These are phyloP conservation scores for Xylaria curta DNA, from an alignment of 495 filamentous ascomycete genomes.

Conservation along the genomic window DNA sequence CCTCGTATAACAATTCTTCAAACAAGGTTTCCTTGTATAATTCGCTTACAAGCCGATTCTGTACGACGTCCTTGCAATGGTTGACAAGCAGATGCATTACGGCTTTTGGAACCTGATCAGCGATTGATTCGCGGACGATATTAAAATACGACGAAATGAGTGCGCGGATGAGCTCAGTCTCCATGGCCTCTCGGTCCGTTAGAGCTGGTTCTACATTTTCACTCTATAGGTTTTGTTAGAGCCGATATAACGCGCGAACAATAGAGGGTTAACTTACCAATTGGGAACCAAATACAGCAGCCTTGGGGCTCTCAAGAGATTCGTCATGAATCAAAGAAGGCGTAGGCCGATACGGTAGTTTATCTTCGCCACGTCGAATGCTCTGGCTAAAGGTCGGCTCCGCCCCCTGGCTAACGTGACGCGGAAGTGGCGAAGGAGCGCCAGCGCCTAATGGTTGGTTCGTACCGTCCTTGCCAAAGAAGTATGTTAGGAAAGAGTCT, in stretches of 20 bases:
- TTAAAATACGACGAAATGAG: slow-evolving; percentile 98
- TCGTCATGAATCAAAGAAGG: slow-evolving; percentile 43
- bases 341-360: slow-evolving; percentile 48
- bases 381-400: slow-evolving; percentile 86
- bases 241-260: slow-evolving; percentile 8
- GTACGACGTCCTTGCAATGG: slow-evolving; percentile 95
- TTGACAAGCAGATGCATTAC: slow-evolving; percentile 99
- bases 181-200: slow-evolving; percentile 93
- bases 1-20: slow-evolving; percentile 92
- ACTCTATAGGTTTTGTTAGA: slow-evolving; percentile 47
- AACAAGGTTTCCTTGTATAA: slow-evolving; percentile 95
- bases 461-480: slow-evolving; percentile 92
- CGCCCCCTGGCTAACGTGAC: slow-evolving; percentile 73
- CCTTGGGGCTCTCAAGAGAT: slow-evolving; percentile 36
- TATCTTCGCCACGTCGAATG: slow-evolving; percentile 76
- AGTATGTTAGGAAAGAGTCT: slow-evolving; percentile 97
- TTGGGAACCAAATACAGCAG: slow-evolving; percentile 45
- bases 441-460: slow-evolving; percentile 52
- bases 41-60: slow-evolving; percentile 94
- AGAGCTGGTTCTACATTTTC: slow-evolving; percentile 75
- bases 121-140: slow-evolving; percentile 95
- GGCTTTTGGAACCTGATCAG: slow-evolving; percentile 97
- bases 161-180: slow-evolving; percentile 95
- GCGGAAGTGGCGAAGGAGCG: slow-evolving; percentile 47
- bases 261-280: slow-evolving; percentile 30